These are phyloP conservation scores for Pleurotus citrinopileatus DNA, from an alignment of 768 basidiomycete species.

Conservation along the genomic window DNA sequence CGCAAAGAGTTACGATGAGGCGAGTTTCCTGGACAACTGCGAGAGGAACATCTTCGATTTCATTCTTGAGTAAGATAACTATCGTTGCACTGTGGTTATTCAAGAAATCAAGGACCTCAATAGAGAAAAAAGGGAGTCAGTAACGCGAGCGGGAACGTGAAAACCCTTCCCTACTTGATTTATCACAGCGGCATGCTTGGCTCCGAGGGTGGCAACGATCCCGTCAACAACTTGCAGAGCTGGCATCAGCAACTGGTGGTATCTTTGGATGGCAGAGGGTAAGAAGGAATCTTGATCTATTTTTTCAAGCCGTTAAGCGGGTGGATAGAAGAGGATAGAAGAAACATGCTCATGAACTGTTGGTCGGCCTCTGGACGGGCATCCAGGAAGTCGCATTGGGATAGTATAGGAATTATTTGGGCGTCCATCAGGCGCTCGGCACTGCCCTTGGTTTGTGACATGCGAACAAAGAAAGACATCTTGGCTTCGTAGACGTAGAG, in stretches of 20 bases:
- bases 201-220: slow-evolving; percentile 74
- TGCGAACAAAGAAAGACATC: slow-evolving; percentile 83
- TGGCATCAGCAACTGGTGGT: slow-evolving; percentile 89
- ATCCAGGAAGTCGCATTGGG: slow-evolving; percentile 86
- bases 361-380: slow-evolving; percentile 82
- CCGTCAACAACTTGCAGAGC: slow-evolving; percentile 79
- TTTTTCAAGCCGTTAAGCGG: background rate
- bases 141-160: background rate
- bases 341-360: slow-evolving; percentile 67
- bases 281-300: slow-evolving; percentile 84
- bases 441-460: slow-evolving; percentile 79
- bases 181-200: slow-evolving; percentile 60
- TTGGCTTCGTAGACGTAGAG: slow-evolving; percentile 95
- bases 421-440: slow-evolving; percentile 83
- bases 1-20: slow-evolving; percentile 71
- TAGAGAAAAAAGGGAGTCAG: background rate
- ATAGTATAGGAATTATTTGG: slow-evolving; percentile 68
- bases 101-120: slow-evolving; percentile 76
- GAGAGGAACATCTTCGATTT: slow-evolving; percentile 57
- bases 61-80: slow-evolving; percentile 77
- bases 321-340: background rate
- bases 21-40: slow-evolving; percentile 77
- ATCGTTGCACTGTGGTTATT: slow-evolving; percentile 82
- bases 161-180: slow-evolving; percentile 55
- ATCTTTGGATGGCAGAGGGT: slow-evolving; percentile 82